Evolutionary conservation across 306 rosid genomes (phyloP).

Genomic region (cucumber (Cucumis sativus)): Cucumber_9930_V3 NC_026657.2:7681001-7681500

Average conservation of each 20-base stretch:
- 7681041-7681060: neutral
- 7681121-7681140: neutral
- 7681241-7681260: neutral
- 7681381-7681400: neutral
- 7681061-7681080: neutral
- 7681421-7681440: neutral
- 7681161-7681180: neutral
- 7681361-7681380: neutral
- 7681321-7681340: neutral
- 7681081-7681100: neutral
- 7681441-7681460: neutral
- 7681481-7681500: conserved; percentile 90
- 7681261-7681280: neutral
- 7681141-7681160: neutral
- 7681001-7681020: neutral
- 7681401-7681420: neutral
- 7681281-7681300: too few species aligned
- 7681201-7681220: neutral
- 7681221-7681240: neutral
- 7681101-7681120: neutral
- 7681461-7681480: conserved; percentile 20
- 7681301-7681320: too few species aligned
- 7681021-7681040: neutral
- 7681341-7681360: neutral
- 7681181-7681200: neutral